Evolutionary conservation across 148 eudicot genomes (phyloP).

Genomic region (Simmondsia chinensis): DNA sequence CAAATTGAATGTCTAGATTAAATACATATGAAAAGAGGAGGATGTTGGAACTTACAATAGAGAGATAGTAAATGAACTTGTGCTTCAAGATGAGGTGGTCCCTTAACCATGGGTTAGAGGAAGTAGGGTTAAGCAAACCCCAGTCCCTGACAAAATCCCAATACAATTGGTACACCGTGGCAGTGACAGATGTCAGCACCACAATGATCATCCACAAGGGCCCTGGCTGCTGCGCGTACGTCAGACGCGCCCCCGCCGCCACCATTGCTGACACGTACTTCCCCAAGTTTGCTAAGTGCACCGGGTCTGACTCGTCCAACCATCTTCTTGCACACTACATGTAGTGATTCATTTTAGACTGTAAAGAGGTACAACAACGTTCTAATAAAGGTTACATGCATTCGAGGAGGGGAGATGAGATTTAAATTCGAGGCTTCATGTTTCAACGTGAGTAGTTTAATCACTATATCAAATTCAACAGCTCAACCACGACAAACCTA

Average conservation of each 20-base stretch:
- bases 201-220: conserved; percentile 56
- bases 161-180: conserved; percentile 82
- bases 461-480: no score
- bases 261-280: conserved; percentile 97
- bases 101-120: conserved; percentile 72
- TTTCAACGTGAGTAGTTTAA: no score
- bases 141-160: conserved; percentile 98
- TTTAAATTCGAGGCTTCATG: no score
- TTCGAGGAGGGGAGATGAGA: no score
- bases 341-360: no score
- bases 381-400: no score
- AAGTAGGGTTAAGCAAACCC: conserved; percentile 62
- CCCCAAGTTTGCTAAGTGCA: conserved; percentile 77
- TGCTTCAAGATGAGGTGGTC: conserved; percentile 83
- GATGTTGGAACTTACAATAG: conserved; percentile 49
- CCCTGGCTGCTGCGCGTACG: conserved; percentile 44
- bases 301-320: conserved; percentile 54
- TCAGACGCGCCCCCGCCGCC: conserved; percentile 88
- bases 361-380: no score
- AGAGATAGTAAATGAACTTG: conserved; percentile 62
- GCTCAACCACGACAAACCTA: no score
- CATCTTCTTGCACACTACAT: conserved; percentile 86
- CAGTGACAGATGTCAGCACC: conserved; percentile 57
- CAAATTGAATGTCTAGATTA: no score
- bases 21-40: not conserved